These are phyloP conservation scores for Quercus cerris DNA, from an alignment of 306 rosid genomes.

Conservation along the genomic window DNA sequence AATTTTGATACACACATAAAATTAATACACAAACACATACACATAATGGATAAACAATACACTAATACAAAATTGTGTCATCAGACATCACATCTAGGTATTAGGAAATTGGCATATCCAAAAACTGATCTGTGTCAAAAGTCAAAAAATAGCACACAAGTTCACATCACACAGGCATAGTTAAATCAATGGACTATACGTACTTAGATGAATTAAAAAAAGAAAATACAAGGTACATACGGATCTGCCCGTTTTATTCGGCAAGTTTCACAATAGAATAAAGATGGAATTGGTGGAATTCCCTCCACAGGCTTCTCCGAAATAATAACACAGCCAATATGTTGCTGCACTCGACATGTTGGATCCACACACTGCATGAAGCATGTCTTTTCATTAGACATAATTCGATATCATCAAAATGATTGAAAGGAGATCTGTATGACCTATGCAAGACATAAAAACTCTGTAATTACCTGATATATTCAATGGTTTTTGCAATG, in stretches of 20 bases:
- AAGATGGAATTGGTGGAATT: not conserved
- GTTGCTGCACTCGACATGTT: not conserved
- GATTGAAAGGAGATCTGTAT: not conserved
- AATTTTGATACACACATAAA: not conserved
- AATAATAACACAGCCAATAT: not conserved
- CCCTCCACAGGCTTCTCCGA: not conserved
- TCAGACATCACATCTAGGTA: not conserved
- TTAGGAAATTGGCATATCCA: not conserved
- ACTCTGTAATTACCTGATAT: not conserved
- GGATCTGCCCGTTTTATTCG: conserved; percentile 6
- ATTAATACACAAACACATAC: not conserved
- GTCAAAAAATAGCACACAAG: too few relatives aligned
- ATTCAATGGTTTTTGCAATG: not conserved
- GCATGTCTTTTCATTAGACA: not conserved
- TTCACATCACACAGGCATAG: not conserved
- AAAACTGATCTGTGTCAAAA: not conserved
- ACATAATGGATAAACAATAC: not conserved
- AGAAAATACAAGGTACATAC: not conserved
- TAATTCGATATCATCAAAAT: not conserved
- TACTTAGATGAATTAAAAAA: not conserved
- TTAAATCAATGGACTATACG: not conserved
- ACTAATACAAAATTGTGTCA: not conserved
- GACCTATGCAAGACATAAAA: not conserved
- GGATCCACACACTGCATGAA: not conserved
- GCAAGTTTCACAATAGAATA: not conserved